A percentile compares a stretch with the other conserved stretches of the same genome.
Conservation (phyloP, 1,284 basidiomycete genomes). For the Ceratobasidium sp. region DNA sequence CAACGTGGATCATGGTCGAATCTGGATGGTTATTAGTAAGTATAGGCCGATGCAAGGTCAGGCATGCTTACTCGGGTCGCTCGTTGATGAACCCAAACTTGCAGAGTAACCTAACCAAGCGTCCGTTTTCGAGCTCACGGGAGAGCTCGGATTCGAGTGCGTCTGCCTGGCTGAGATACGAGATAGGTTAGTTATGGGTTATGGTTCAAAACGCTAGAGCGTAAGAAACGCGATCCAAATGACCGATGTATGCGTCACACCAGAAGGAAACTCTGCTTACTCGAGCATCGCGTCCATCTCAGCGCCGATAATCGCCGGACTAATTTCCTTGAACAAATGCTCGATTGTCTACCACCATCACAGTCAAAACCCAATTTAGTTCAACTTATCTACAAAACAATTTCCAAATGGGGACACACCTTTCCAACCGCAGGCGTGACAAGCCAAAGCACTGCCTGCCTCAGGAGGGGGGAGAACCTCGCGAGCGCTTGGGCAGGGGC, state of each 20-base stretch:
- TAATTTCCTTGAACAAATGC: constrained; percentile 81
- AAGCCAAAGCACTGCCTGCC: constrained; percentile 36
- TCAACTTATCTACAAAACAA: too few relatives aligned
- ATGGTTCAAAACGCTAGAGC: constrained; percentile 3
- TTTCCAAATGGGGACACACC: constrained; percentile 45
- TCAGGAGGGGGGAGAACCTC: constrained; percentile 60
- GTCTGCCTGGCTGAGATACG: constrained; percentile 76
- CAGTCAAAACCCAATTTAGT: too few relatives aligned
- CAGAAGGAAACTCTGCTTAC: constrained; percentile 64
- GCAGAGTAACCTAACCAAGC: constrained; percentile 88
- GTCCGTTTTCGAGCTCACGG: constrained; percentile 94
- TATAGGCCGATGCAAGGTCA: not conserved
- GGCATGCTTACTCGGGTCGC: constrained; percentile 92
- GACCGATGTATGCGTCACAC: not conserved
- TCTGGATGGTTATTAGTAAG: constrained; percentile 54
- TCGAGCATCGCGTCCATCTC: constrained; percentile 80
- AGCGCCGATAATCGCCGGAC: constrained; percentile 65
- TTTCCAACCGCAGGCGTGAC: constrained; percentile 55
- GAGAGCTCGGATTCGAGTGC: constrained; percentile 83
- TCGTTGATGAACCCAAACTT: constrained; percentile 99
- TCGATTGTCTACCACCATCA: constrained; percentile 67
- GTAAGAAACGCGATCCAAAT: too few relatives aligned
- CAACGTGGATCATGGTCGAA: constrained; percentile 94
- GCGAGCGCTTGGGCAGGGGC: constrained; percentile 79
- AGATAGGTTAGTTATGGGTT: not conserved